Base-by-base conservation (phyloP, 352 stramenopile genomes). In the Phytophthora ramorum region DNA sequence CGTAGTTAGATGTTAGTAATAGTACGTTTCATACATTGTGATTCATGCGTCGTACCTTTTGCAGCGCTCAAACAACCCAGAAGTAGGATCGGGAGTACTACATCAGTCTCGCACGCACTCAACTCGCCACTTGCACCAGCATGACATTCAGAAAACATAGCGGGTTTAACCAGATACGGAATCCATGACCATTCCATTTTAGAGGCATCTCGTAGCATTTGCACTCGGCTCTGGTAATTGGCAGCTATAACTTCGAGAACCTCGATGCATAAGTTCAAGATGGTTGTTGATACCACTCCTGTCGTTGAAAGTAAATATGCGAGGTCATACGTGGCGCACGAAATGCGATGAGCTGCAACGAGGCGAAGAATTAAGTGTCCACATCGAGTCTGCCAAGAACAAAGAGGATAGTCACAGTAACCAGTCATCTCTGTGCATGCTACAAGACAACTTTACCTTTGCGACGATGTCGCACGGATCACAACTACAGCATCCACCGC, bases 321-420 rank as follows among this genome's bases (percentile, higher is more conserved):
- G 20, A 58, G 34, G 13, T 66, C 38, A 49, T 47, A 67, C 5
- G 26, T 35, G 8, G 57, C 30, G 17, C 57, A 66, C 12, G 45
- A 40, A 22, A 71, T 22, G 7, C 63, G 56, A 13, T 40, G 32
- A 10, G 56, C 19, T 10, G 37, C 19, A 20, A 41, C 35, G n/a
- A 71, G 40, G 3, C 63, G 57, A 71, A 71, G 56, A 50, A 71
- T 57, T 30, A 35, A 13, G n/a, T 62, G 48, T 24, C 63, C 63
- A 46, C 49, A 71, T 14, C 30, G 48, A 48, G 63, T n/a, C 63
- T 71, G 51, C 24, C 16, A 10, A 62, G 4, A 41, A 45, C 38
- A 45, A 5, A 24, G 4, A 19, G 24, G 16, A 24, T 22, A 22
- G 17, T 45, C n/a, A 40, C 24, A 28, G 5, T 26, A 51, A 35